Evolutionary conservation across 192 early-diverging fungal genomes (phyloP).

Genomic region (Linderina pennispora): DNA sequence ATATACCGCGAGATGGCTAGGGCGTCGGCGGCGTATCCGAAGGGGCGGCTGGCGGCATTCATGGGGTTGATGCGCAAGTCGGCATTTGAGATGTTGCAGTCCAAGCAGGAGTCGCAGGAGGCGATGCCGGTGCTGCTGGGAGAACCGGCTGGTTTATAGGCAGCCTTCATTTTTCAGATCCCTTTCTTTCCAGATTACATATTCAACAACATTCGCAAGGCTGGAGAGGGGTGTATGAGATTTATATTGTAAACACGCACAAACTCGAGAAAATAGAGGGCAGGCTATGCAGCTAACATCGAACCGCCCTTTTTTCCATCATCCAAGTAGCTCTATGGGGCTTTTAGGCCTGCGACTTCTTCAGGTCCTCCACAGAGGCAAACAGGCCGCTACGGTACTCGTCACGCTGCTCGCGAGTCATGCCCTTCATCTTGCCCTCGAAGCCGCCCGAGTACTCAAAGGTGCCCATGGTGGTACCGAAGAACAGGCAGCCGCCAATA

Average conservation of each 20-base stretch:
- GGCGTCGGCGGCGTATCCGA: slow-evolving; percentile 27
- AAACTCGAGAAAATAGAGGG: no score
- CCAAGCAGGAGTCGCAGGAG: slow-evolving; percentile 29
- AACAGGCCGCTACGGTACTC: slow-evolving; percentile 38
- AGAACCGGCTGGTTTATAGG: slow-evolving; percentile 5
- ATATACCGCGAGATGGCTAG: slow-evolving; percentile 47
- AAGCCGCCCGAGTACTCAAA: slow-evolving; percentile 59
- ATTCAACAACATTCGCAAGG: no score
- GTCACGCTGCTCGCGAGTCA: slow-evolving; percentile 38
- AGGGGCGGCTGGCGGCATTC: slow-evolving; percentile 41
- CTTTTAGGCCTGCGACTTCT: no score
- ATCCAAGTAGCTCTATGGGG: not conserved
- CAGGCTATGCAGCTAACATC: no score
- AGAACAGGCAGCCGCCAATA: slow-evolving; percentile 55
- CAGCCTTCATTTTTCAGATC: not conserved
- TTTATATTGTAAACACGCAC: no score
- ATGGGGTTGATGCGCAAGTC: slow-evolving; percentile 48
- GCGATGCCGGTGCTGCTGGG: slow-evolving; percentile 28
- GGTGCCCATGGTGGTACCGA: slow-evolving; percentile 60
- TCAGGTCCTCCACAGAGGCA: slow-evolving; percentile 40
- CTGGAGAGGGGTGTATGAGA: no score
- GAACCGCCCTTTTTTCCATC: not conserved
- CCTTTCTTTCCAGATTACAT: no score
- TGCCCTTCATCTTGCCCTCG: slow-evolving; percentile 32
- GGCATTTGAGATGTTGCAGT: slow-evolving; percentile 37